phyloP scores from a whole-genome alignment of 148 eudicot genomes.

The Heliosperma pusillum region DNA sequence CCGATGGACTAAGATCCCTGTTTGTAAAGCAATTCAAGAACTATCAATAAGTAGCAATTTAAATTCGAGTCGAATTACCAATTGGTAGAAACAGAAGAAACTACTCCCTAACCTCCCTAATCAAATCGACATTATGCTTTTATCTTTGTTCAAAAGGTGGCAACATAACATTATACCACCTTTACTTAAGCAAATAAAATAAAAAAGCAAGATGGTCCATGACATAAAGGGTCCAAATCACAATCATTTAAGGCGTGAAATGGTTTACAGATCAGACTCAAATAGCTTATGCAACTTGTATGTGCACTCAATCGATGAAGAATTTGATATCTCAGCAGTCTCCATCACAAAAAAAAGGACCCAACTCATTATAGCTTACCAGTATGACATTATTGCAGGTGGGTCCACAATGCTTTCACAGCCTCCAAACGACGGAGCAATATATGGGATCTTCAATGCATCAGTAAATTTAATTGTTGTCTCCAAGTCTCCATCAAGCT shows the following conservation, averaged over 20 bases:
- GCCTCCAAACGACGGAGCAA: constrained; percentile 98
- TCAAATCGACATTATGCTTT: not conserved
- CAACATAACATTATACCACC: not conserved
- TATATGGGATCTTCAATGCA: constrained; percentile 75
- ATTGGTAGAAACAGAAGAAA: not conserved
- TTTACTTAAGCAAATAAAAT: not conserved
- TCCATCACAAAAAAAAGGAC: constrained; percentile 4
- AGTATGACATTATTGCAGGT: constrained; percentile 97
- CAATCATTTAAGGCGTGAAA: not conserved
- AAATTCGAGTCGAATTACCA: not conserved
- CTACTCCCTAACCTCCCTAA: not conserved
- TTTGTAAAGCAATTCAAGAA: not conserved
- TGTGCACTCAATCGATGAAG: not conserved
- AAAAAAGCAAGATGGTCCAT: constrained; percentile 14
- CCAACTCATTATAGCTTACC: constrained; percentile 38
- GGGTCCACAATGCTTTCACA: constrained; percentile 94
- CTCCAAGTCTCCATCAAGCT: constrained; percentile 81
- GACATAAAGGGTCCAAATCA: constrained; percentile 16
- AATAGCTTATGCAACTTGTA: constrained; percentile 2
- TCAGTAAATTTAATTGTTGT: constrained; percentile 67
- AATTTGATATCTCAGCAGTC: constrained; percentile 3
- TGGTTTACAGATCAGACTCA: not conserved
- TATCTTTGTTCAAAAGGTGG: not conserved
- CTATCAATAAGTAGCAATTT: too few species aligned
- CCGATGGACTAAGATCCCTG: constrained; percentile 77